phyloP scores from a whole-genome alignment of 83 land plant species.

The Isoetes engelmannii region DNA sequence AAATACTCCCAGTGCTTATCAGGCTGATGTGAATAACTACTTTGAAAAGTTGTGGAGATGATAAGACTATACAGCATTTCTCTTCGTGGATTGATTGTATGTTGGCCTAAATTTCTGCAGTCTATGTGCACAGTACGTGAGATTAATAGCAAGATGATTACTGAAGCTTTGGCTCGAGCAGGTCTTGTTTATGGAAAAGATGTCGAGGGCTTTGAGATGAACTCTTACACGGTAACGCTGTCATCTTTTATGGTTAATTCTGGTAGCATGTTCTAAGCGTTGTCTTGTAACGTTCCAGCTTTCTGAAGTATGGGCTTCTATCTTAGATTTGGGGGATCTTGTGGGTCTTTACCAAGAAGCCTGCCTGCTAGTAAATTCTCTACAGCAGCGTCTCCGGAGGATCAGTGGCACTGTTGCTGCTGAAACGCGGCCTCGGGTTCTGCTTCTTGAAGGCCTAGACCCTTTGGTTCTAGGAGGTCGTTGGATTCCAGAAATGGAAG shows the following conservation, averaged over 20 bases:
- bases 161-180: slow-evolving; percentile 2
- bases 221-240: neutral
- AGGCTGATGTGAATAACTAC: too few relatives aligned
- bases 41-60: too few relatives aligned
- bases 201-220: neutral
- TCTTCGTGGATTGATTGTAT: neutral
- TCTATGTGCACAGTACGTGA: slow-evolving; percentile 8
- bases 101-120: slow-evolving; percentile 1
- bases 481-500: slow-evolving; percentile 17
- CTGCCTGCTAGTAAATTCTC: slow-evolving; percentile 15
- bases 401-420: slow-evolving; percentile 11
- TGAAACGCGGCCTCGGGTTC: slow-evolving; percentile 6
- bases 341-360: slow-evolving; percentile 17
- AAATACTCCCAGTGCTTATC: too few relatives aligned
- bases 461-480: slow-evolving; percentile 16
- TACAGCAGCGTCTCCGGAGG: slow-evolving; percentile 11
- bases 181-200: slow-evolving; percentile 1
- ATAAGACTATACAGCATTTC: neutral
- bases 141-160: slow-evolving; percentile 3
- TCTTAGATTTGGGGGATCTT: slow-evolving; percentile 8
- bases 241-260: neutral
- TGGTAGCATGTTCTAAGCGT: neutral
- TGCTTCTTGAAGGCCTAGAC: slow-evolving; percentile 18
- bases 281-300: slow-evolving; percentile 1
- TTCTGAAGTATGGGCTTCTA: slow-evolving; percentile 11